phyloP scores from a whole-genome alignment of 169 alveolate species.

The Besnoitia besnoiti region DNA sequence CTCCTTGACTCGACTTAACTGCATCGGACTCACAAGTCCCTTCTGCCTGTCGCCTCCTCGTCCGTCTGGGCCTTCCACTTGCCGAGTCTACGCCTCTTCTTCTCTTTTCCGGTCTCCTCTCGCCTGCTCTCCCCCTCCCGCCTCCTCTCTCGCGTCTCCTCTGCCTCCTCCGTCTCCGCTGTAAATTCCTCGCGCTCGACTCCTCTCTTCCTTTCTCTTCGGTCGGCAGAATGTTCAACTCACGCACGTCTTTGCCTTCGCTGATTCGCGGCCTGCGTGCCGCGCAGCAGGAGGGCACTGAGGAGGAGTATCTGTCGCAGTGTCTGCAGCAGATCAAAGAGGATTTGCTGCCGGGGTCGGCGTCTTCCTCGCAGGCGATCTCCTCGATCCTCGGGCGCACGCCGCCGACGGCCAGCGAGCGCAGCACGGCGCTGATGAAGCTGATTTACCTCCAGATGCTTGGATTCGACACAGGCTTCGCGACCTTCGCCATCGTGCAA shows the following conservation, averaged over 20 bases:
- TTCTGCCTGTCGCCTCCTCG: not conserved
- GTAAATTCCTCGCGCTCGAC: not conserved
- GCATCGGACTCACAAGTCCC: no score
- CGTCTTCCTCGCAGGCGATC: not conserved
- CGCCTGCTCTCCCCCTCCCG: not conserved
- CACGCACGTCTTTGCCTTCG: constrained; percentile 34
- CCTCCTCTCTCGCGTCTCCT: not conserved
- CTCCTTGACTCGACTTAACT: no score
- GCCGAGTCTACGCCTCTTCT: not conserved
- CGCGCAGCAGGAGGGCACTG: constrained; percentile 57
- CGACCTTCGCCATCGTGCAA: constrained; percentile 71
- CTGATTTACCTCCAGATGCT: constrained; percentile 70
- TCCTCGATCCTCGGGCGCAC: not conserved
- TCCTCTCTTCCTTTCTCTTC: not conserved
- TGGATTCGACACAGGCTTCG: constrained; percentile 70
- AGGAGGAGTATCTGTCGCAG: constrained; percentile 28
- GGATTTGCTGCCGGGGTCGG: not conserved
- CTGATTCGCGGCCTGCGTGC: constrained; percentile 58
- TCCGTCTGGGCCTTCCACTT: not conserved
- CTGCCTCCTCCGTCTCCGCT: not conserved
- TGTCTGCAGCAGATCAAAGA: constrained; percentile 52
- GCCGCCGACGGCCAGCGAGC: not conserved
- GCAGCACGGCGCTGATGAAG: constrained; percentile 68
- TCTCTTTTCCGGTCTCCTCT: not conserved
- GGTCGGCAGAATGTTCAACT: constrained; percentile 31